These are phyloP conservation scores for Juglanconis sp. DNA, from an alignment of 2,329 filamentous ascomycete genomes.

Conservation along the genomic window DNA sequence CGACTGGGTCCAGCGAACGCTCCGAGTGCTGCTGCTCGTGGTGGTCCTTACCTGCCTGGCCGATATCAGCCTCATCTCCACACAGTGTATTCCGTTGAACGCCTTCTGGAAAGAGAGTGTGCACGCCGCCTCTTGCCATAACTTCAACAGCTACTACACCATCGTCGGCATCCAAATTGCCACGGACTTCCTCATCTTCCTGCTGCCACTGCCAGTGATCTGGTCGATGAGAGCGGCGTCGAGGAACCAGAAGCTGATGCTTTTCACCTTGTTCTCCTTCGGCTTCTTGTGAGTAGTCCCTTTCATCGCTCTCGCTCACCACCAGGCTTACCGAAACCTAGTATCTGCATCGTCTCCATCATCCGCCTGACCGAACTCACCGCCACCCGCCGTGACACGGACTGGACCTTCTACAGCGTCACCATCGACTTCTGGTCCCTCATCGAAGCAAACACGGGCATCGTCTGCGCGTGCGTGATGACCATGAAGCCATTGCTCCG, in stretches of 20 bases:
- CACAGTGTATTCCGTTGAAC: slow-evolving; percentile 23
- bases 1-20: slow-evolving; percentile 22
- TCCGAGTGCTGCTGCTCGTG: slow-evolving; percentile 17
- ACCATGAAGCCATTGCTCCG: slow-evolving; percentile 24
- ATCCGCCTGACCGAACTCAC: slow-evolving; percentile 22
- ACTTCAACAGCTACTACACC: slow-evolving; percentile 14
- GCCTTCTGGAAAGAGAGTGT: slow-evolving; percentile 19
- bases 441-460: slow-evolving; percentile 26
- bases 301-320: too few relatives aligned
- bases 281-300: slow-evolving; percentile 23
- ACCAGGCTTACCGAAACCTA: slow-evolving; percentile 8
- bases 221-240: slow-evolving; percentile 19
- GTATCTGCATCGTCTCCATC: slow-evolving; percentile 26
- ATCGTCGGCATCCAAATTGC: slow-evolving; percentile 23
- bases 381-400: slow-evolving; percentile 10
- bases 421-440: slow-evolving; percentile 25
- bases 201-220: slow-evolving; percentile 26
- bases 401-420: slow-evolving; percentile 22
- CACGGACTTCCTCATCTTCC: slow-evolving; percentile 25
- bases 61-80: slow-evolving; percentile 17
- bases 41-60: slow-evolving; percentile 20
- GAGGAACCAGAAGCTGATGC: slow-evolving; percentile 21
- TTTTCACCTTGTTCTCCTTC: slow-evolving; percentile 25
- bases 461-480: slow-evolving; percentile 27
- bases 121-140: slow-evolving; percentile 9